A percentile compares a stretch with the other conserved stretches of the same genome.
phyloP scores from a whole-genome alignment of 768 basidiomycete species.

The Mycena epipterygia region DNA sequence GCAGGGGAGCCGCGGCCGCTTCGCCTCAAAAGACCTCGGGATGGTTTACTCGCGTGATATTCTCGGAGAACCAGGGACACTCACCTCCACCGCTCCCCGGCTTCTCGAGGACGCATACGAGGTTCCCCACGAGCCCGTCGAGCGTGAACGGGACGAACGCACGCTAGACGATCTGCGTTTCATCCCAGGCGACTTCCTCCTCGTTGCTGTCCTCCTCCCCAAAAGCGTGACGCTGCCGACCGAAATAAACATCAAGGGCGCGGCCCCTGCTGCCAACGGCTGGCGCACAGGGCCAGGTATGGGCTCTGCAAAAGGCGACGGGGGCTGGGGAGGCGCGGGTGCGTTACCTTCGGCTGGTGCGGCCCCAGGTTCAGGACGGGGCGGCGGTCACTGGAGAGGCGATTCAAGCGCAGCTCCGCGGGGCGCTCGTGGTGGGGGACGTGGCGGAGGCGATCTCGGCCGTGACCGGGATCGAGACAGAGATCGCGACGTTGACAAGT shows the following conservation, averaged over 20 bases:
- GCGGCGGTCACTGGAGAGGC: constrained; percentile 32
- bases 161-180: constrained; percentile 86
- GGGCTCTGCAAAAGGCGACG: constrained; percentile 26
- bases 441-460: constrained; percentile 35
- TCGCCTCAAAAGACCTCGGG: constrained; percentile 84
- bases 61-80: constrained; percentile 81
- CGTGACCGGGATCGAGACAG: constrained; percentile 38
- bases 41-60: constrained; percentile 88
- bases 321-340: constrained; percentile 31
- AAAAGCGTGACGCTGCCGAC: constrained; percentile 69
- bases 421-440: constrained; percentile 42
- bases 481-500: constrained; percentile 43
- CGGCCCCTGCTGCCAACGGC: constrained; percentile 49
- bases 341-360: background rate
- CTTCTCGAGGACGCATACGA: constrained; percentile 67
- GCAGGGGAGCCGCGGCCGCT: constrained; percentile 76
- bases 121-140: constrained; percentile 50
- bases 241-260: constrained; percentile 68
- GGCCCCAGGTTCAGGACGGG: constrained; percentile 21
- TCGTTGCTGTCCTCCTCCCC: constrained; percentile 81
- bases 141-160: constrained; percentile 72
- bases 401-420: constrained; percentile 36
- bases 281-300: constrained; percentile 46
- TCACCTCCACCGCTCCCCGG: constrained; percentile 69
- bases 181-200: constrained; percentile 85